Evolutionary conservation across 1,139 yeast genomes (phyloP), one percentile per base, ranked within the genome.

Genomic region (Zygosaccharomyces sapae): DNA sequence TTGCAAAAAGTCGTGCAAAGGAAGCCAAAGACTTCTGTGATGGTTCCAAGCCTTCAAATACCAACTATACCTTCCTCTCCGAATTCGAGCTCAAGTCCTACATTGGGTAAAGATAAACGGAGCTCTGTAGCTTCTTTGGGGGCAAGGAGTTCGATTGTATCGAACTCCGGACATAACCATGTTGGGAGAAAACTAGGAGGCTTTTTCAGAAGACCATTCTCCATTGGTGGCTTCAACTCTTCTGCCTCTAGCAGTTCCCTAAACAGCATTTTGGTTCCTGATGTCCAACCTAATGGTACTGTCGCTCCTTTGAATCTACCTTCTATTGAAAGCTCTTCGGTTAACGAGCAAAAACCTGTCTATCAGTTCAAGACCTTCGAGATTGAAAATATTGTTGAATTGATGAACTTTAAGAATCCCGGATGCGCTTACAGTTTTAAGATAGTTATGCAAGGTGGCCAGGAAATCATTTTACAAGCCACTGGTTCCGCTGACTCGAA

Each of bases 391-490:
- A 67, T 66, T 37, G 53, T 63, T 30, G 63, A 61, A 24, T 50
- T 62, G 9, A 57, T 57, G 24, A 64, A 61, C 38, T 59, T 60
- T 55, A 63, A 59, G 39, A 64, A 63, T 41, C 66, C 70, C 3
- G 56, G 68, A 5, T 62, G 62, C 48, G 64, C 58, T 4, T 68
- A 65, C 50, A 59, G 71, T 48, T 86, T 88, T 71, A 83, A 83
- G 59, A 70, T 88, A 38, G 79, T 79, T 20, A 61, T 69, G 62
- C 80, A 77, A 27, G 70, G 68, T 48, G 73, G 78, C 16, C 75
- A 75, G 31, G 90, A 84, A 51, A 78, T 72, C 57, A 72, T 80
- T 39, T 75, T 90, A 61, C 97, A 92, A 64, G 83, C 94, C 0
- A 64, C 76, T 1, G 71, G 67, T 54, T 83, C 80, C n/a, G 55